Percentiles rank a stretch among this genome's conserved stretches.
phyloP scores from a whole-genome alignment of 345 rosid species.

The Aurinia saxatilis region DNA sequence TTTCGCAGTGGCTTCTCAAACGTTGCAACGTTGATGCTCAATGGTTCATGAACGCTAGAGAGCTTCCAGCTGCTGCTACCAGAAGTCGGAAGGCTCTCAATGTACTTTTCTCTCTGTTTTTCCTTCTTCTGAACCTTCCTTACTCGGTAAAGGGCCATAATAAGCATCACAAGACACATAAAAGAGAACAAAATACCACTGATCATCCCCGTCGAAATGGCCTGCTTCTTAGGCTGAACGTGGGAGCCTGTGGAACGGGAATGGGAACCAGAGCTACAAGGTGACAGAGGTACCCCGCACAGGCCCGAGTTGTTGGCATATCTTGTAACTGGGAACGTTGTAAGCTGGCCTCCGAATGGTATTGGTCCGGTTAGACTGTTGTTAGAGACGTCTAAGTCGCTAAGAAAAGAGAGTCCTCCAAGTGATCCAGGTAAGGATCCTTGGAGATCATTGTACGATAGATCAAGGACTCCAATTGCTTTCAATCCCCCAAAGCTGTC shows the following conservation, averaged over 20 bases:
- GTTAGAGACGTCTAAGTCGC: conserved; percentile 67
- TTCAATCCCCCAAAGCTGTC: conserved; percentile 67
- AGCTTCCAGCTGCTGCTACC: conserved; percentile 65
- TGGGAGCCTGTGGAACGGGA: conserved; percentile 22
- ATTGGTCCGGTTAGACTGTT: conserved; percentile 65
- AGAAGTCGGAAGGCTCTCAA: conserved; percentile 57
- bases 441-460: conserved; percentile 57
- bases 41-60: conserved; percentile 59
- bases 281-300: conserved; percentile 70
- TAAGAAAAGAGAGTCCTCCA: conserved; percentile 45
- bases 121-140: conserved; percentile 60
- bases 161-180: conserved; percentile 57
- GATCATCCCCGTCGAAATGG: conserved; percentile 53
- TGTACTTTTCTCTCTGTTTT: conserved; percentile 51
- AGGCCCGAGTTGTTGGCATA: conserved; percentile 73
- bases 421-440: conserved; percentile 67
- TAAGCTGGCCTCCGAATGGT: conserved; percentile 74
- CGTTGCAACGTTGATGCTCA: conserved; percentile 72
- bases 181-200: conserved; percentile 70
- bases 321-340: conserved; percentile 48
- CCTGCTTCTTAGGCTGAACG: conserved; percentile 42
- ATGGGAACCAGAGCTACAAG: conserved; percentile 34
- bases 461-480: conserved; percentile 79
- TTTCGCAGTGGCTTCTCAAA: conserved; percentile 79
- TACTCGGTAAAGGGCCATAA: conserved; percentile 34